Evolutionary conservation across 2,329 filamentous ascomycete species (phyloP).

Genomic region (Triangularia verruculosa): DNA sequence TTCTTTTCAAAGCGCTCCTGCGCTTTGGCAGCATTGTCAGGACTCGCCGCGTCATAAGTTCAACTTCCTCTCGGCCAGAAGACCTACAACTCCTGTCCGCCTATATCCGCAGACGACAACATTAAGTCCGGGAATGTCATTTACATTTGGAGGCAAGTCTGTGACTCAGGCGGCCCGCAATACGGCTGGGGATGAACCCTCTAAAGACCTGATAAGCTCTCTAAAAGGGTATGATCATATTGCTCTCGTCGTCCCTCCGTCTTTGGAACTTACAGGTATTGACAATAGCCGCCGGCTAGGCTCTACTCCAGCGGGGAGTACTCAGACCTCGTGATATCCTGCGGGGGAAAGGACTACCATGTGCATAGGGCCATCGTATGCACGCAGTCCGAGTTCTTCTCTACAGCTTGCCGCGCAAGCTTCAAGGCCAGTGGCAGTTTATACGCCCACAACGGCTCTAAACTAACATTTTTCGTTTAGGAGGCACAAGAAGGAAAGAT

Average conservation of each 20-base stretch:
- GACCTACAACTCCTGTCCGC: neutral
- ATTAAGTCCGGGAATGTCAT: neutral
- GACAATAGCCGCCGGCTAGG: conserved; percentile 3
- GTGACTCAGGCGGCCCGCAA: neutral
- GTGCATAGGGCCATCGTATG: conserved; percentile 6
- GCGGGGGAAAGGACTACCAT: conserved; percentile 6
- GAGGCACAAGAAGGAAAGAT: conserved; percentile 16
- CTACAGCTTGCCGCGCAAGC: conserved; percentile 6
- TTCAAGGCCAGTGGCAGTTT: conserved; percentile 5
- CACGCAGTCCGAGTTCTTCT: conserved; percentile 9
- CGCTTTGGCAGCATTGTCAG: conserved; percentile 10
- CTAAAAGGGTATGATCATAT: conserved; percentile 13
- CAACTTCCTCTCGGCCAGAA: neutral
- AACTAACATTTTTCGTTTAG: conserved; percentile 4
- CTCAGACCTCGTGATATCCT: conserved; percentile 11
- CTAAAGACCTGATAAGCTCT: conserved; percentile 11
- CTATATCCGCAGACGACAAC: neutral
- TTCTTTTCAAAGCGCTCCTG: conserved; percentile 1
- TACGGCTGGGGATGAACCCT: conserved; percentile 10
- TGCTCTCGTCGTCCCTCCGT: conserved; percentile 1
- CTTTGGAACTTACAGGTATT: conserved; percentile 3
- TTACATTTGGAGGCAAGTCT: neutral
- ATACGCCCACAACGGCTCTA: neutral
- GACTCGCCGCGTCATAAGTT: conserved; percentile 4
- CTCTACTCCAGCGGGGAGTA: conserved; percentile 10